Conservation (phyloP, 768 basidiomycete genomes). For the Lentinus brumalis region DNA sequence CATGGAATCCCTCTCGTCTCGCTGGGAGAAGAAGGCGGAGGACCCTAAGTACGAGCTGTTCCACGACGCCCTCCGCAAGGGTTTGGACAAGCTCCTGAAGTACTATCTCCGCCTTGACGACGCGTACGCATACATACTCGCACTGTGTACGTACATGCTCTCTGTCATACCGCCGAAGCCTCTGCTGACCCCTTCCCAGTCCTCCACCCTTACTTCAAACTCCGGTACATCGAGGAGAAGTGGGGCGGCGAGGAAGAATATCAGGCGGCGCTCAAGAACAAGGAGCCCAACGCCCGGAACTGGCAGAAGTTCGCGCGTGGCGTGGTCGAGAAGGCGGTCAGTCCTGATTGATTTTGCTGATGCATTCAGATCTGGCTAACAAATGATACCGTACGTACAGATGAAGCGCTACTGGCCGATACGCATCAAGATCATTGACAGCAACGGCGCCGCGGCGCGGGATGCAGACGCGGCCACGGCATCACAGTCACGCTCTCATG, state of each 20-base stretch:
- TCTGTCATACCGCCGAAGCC: too few relatives aligned
- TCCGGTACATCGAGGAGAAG: not conserved
- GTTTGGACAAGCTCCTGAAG: slow-evolving; percentile 29
- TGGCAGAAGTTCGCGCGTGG: not conserved
- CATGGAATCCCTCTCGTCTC: slow-evolving; percentile 30
- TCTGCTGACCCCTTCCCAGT: slow-evolving; percentile 16
- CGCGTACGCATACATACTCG: slow-evolving; percentile 23
- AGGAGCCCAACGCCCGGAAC: not conserved
- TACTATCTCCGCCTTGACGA: slow-evolving; percentile 25
- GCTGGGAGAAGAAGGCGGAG: slow-evolving; percentile 30
- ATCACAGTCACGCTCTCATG: not conserved
- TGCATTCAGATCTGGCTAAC: too few relatives aligned
- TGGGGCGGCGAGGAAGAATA: slow-evolving; percentile 3
- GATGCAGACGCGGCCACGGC: not conserved
- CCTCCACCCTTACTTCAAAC: slow-evolving; percentile 32
- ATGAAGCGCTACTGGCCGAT: not conserved
- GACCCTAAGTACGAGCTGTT: slow-evolving; percentile 19
- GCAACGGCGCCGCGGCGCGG: too few relatives aligned
- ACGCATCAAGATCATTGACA: not conserved
- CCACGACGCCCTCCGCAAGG: slow-evolving; percentile 22
- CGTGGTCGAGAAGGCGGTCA: not conserved
- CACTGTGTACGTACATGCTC: slow-evolving; percentile 22
- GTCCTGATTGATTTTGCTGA: not conserved
- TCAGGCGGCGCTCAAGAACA: not conserved
- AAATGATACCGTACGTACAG: not conserved